Percentiles rank a stretch among this genome's conserved stretches.
Conservation (phyloP, 1,139 yeast genomes). For the Yamadazyma sp. region DNA sequence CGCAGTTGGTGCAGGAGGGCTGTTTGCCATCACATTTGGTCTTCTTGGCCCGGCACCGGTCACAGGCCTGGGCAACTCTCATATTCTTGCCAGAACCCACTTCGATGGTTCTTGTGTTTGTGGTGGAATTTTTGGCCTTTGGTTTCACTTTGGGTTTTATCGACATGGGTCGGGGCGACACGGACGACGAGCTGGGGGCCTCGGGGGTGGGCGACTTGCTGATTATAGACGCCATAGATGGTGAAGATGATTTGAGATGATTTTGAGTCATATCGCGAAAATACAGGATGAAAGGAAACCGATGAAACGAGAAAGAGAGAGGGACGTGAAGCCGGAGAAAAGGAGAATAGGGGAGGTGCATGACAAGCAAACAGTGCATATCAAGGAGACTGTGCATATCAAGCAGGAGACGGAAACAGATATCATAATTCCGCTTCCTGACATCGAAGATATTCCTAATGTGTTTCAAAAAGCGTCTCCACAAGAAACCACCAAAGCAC, state of each 20-base stretch:
- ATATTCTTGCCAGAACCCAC: constrained; percentile 59
- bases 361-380: no score
- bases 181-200: background rate
- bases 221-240: background rate
- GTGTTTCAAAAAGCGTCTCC: no score
- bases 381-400: no score
- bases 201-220: constrained; percentile 3
- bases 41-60: constrained; percentile 80
- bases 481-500: constrained; percentile 27
- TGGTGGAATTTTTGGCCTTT: constrained; percentile 17
- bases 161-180: background rate
- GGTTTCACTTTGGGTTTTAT: constrained; percentile 7
- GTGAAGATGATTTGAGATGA: constrained; percentile 1
- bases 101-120: constrained; percentile 55
- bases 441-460: constrained; percentile 12
- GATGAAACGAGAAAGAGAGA: no score
- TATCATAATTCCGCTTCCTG: constrained; percentile 1
- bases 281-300: no score
- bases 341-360: background rate
- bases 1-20: constrained; percentile 47
- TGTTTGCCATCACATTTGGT: constrained; percentile 70
- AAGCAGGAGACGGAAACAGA: background rate
- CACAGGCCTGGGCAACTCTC: constrained; percentile 83
- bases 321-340: constrained; percentile 5
- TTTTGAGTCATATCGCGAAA: constrained; percentile 8